Percentiles rank a stretch among this genome's conserved stretches.
These are phyloP conservation scores for Cnidoscolus chayamansa DNA, from an alignment of 441 rosid genomes.

Conservation along the genomic window DNA sequence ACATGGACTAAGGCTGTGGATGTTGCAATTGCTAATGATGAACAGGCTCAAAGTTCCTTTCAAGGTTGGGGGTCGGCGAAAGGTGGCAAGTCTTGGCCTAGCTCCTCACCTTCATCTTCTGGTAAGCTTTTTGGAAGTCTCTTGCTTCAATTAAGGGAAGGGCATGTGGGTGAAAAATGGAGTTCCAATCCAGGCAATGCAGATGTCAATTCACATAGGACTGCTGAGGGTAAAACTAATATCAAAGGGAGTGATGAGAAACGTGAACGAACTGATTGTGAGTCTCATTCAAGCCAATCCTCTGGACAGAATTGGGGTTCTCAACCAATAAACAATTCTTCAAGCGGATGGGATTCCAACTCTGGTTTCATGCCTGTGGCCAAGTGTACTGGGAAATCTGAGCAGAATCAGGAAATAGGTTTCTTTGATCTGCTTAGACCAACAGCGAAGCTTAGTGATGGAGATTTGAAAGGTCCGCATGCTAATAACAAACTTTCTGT, in stretches of 20 bases:
- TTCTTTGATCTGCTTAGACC: slow-evolving; percentile 51
- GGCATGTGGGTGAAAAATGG: slow-evolving; percentile 35
- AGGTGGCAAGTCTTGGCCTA: slow-evolving; percentile 33
- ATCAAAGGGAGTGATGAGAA: slow-evolving; percentile 34
- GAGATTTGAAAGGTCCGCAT: slow-evolving; percentile 42
- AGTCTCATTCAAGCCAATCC: slow-evolving; percentile 43
- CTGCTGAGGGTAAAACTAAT: slow-evolving; percentile 31
- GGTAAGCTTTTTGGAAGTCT: slow-evolving; percentile 38
- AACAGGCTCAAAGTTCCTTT: slow-evolving; percentile 29
- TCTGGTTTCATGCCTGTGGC: slow-evolving; percentile 39
- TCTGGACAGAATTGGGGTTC: slow-evolving; percentile 62
- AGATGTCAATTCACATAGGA: slow-evolving; percentile 29
- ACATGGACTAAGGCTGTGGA: slow-evolving; percentile 34
- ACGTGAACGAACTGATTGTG: slow-evolving; percentile 45
- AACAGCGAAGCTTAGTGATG: slow-evolving; percentile 38
- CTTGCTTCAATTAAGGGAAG: slow-evolving; percentile 27
- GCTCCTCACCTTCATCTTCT: slow-evolving; percentile 39
- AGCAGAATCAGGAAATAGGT: slow-evolving; percentile 46
- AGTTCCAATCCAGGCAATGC: slow-evolving; percentile 29
- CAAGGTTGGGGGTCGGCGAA: slow-evolving; percentile 34
- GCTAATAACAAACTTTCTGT: slow-evolving; percentile 47
- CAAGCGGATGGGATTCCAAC: slow-evolving; percentile 50
- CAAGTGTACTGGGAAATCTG: slow-evolving; percentile 35
- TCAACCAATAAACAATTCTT: slow-evolving; percentile 41
- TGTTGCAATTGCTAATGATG: slow-evolving; percentile 35